A percentile compares a stretch with the other conserved stretches of the same genome.
phyloP scores from a whole-genome alignment of 2,329 filamentous ascomycete genomes.

The Zasmidium angulare region DNA sequence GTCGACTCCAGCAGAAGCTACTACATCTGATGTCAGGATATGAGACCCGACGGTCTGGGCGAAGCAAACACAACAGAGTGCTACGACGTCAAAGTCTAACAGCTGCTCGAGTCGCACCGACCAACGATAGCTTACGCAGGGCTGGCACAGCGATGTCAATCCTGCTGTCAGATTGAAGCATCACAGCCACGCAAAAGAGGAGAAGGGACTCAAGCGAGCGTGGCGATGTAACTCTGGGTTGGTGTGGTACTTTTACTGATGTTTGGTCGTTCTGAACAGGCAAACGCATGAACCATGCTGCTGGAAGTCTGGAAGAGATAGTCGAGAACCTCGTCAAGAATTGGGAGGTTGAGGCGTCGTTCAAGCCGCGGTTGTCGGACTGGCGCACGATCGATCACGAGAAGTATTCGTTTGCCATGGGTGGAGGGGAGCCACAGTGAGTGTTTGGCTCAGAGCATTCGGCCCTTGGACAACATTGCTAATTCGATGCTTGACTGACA shows the following conservation, averaged over 20 bases:
- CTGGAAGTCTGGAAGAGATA: conserved; percentile 58
- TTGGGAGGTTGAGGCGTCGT: conserved; percentile 70
- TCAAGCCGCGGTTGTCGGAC: conserved; percentile 61
- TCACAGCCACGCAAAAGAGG: no score
- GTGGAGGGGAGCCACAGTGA: conserved; percentile 56
- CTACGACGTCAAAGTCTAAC: conserved; percentile 10
- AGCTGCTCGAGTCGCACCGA: conserved; percentile 4
- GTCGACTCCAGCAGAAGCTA: conserved; percentile 20
- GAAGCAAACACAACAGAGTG: neutral
- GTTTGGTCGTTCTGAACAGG: conserved; percentile 48
- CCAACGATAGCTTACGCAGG: neutral
- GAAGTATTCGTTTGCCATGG: conserved; percentile 64
- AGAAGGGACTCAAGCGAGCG: no score
- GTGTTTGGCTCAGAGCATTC: neutral
- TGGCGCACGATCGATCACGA: conserved; percentile 65
- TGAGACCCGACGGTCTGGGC: neutral
- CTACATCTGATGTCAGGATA: neutral
- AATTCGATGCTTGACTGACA: conserved; percentile 1
- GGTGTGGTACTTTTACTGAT: no score
- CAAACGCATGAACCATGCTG: conserved; percentile 56
- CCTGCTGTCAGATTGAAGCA: no score
- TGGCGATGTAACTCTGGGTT: no score
- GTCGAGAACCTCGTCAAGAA: conserved; percentile 72
- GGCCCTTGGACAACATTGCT: neutral
- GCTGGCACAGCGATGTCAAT: no score